phyloP scores from a whole-genome alignment of 768 basidiomycete genomes.

The Suillus occidentalis region DNA sequence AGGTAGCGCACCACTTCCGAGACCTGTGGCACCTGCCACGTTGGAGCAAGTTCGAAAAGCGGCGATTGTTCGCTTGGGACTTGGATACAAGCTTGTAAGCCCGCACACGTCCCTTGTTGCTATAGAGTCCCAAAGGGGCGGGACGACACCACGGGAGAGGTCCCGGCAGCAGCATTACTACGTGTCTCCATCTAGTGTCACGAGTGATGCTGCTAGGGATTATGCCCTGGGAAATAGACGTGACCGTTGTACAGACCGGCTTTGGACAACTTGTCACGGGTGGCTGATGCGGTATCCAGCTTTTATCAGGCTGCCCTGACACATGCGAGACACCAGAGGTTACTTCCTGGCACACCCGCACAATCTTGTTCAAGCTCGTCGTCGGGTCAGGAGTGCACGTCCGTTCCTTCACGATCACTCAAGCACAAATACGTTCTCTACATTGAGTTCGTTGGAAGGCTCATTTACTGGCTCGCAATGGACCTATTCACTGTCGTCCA shows the following conservation, averaged over 20 bases:
- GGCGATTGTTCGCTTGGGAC: constrained; percentile 50
- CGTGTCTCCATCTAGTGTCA: neutral
- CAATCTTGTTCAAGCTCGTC: constrained; percentile 16
- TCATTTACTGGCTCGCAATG: constrained; percentile 37
- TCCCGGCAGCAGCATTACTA: constrained; percentile 10
- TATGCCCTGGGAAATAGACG: neutral
- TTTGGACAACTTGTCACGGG: constrained; percentile 14
- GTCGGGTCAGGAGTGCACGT: constrained; percentile 10
- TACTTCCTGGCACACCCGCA: constrained; percentile 21
- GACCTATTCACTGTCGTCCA: constrained; percentile 22
- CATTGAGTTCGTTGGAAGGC: constrained; percentile 47
- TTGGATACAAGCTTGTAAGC: constrained; percentile 52
- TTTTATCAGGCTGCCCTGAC: neutral
- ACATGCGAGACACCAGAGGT: neutral
- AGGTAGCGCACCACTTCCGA: constrained; percentile 29
- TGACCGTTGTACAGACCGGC: constrained; percentile 15
- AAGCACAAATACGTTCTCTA: constrained; percentile 41
- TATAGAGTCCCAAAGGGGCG: constrained; percentile 35
- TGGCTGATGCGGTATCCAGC: constrained; percentile 17
- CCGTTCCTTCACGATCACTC: constrained; percentile 21
- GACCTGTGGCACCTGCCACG: constrained; percentile 20
- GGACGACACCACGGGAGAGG: constrained; percentile 9
- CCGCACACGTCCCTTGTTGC: constrained; percentile 57
- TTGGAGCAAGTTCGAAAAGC: constrained; percentile 40
- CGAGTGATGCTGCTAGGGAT: neutral